These are phyloP conservation scores for Aspergillus neotritici DNA, from an alignment of 2,329 filamentous ascomycete species.

Conservation along the genomic window DNA sequence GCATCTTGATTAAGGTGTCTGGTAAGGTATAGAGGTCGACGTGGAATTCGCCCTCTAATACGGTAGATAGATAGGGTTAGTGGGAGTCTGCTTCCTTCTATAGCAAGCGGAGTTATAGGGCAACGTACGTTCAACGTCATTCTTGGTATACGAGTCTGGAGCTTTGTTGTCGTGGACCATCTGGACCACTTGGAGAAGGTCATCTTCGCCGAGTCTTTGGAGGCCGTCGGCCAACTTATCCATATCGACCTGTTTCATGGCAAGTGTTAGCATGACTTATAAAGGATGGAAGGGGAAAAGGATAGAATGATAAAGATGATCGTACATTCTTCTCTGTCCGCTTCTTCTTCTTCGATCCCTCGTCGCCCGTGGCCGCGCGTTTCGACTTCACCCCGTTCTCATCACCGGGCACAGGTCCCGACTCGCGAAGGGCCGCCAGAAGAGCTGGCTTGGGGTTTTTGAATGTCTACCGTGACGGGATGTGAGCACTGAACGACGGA, in stretches of 20 bases:
- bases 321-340: conserved; percentile 57
- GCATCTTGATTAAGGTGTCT: conserved; percentile 79
- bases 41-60: conserved; percentile 88
- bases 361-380: conserved; percentile 49
- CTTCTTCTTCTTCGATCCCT: conserved; percentile 70
- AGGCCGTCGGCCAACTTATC: conserved; percentile 94
- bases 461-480: conserved; percentile 55
- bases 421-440: conserved; percentile 71
- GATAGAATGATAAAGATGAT: no score
- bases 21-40: conserved; percentile 98
- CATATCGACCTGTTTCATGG: conserved; percentile 72
- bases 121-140: conserved; percentile 83
- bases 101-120: neutral
- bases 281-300: neutral
- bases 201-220: conserved; percentile 84
- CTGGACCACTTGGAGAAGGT: conserved; percentile 89
- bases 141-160: conserved; percentile 91
- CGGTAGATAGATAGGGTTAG: conserved; percentile 28
- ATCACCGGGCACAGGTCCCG: conserved; percentile 75
- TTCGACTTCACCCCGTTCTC: conserved; percentile 61
- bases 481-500: neutral
- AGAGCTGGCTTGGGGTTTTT: conserved; percentile 89
- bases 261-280: neutral
- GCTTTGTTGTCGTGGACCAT: conserved; percentile 97
- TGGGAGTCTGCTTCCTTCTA: neutral